phyloP scores from a whole-genome alignment of 2,329 filamentous ascomycete genomes.

The Lachnellula suecica region DNA sequence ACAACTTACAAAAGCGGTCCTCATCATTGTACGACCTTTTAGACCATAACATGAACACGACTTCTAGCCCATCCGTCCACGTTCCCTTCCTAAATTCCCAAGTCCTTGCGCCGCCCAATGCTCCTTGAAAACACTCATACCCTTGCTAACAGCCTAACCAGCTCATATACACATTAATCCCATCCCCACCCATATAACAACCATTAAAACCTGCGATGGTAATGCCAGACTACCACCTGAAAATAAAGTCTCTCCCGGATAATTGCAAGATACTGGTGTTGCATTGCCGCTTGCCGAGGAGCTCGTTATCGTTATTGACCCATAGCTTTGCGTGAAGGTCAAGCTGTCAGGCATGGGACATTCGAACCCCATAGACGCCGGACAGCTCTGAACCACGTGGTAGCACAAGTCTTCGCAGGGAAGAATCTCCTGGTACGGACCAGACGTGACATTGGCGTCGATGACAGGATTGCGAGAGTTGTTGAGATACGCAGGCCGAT shows the following conservation, averaged over 20 bases:
- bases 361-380: slow-evolving; percentile 69
- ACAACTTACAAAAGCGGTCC: slow-evolving; percentile 7
- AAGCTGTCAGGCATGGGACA: slow-evolving; percentile 59
- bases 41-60: slow-evolving; percentile 1
- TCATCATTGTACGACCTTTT: background rate
- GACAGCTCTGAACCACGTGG: slow-evolving; percentile 81
- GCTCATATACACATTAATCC: slow-evolving; percentile 23
- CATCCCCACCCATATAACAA: slow-evolving; percentile 12
- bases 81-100: slow-evolving; percentile 5
- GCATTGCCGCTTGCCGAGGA: background rate
- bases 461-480: slow-evolving; percentile 71
- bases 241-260: slow-evolving; percentile 55
- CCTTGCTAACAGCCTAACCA: background rate
- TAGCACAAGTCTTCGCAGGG: slow-evolving; percentile 90
- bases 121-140: slow-evolving; percentile 10
- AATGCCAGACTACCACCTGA: slow-evolving; percentile 57
- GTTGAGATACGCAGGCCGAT: slow-evolving; percentile 37
- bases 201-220: slow-evolving; percentile 12
- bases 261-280: slow-evolving; percentile 53
- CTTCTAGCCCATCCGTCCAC: slow-evolving; percentile 1
- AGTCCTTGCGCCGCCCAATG: slow-evolving; percentile 25
- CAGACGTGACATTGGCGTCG: slow-evolving; percentile 69
- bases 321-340: slow-evolving; percentile 50
- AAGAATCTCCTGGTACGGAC: slow-evolving; percentile 90
- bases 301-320: slow-evolving; percentile 27